phyloP scores from a whole-genome alignment of 495 filamentous ascomycete genomes.

The Tricharina praecox region DNA sequence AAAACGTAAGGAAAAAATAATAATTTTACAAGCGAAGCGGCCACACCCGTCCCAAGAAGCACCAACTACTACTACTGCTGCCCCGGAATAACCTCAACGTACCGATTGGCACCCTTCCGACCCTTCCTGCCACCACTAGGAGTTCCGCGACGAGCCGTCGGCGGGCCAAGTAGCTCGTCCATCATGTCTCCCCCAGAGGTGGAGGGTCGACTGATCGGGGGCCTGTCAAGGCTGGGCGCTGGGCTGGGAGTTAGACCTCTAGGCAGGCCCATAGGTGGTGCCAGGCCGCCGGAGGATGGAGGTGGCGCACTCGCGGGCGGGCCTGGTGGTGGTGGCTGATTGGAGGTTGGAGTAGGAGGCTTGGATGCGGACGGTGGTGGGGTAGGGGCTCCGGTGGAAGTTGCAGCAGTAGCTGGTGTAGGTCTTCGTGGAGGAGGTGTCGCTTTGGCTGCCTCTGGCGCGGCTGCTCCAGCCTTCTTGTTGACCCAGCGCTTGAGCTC shows the following conservation, averaged over 20 bases:
- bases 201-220: conserved; percentile 19
- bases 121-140: conserved; percentile 21
- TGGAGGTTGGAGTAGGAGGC: conserved; percentile 30
- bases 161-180: conserved; percentile 27
- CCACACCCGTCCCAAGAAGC: too few species aligned
- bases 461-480: conserved; percentile 57
- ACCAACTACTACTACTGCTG: too few species aligned
- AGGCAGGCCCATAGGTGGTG: conserved; percentile 14
- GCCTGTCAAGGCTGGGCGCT: neutral
- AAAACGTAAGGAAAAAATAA: too few species aligned
- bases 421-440: conserved; percentile 28
- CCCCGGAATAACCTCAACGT: conserved; percentile 27
- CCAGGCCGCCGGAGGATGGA: conserved; percentile 8
- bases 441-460: conserved; percentile 37
- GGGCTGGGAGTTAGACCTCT: conserved; percentile 5
- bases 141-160: conserved; percentile 20
- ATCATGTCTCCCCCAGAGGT: conserved; percentile 26
- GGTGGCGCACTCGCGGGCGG: conserved; percentile 14
- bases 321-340: conserved; percentile 23
- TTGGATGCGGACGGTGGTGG: conserved; percentile 24
- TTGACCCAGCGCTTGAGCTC: conserved; percentile 96
- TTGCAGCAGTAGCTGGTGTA: conserved; percentile 26
- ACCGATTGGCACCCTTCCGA: conserved; percentile 19
- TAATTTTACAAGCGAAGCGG: too few species aligned
- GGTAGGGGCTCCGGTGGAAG: conserved; percentile 19